Evolutionary conservation across 2,329 filamentous ascomycete genomes (phyloP).

Genomic region (Metarhizium anisopliae): DNA sequence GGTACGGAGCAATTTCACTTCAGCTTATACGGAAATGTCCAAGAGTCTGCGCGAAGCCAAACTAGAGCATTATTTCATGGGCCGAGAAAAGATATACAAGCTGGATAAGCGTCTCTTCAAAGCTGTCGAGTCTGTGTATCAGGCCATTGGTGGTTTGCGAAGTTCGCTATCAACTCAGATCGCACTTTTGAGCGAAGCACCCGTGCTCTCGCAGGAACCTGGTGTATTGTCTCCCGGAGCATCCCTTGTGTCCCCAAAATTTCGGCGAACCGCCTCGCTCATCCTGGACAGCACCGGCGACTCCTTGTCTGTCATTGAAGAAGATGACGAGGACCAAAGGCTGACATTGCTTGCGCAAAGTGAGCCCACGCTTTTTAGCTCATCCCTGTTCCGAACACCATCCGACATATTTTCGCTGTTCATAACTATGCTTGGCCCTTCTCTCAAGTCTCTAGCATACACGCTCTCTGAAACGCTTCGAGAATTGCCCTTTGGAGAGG

Average conservation of each 20-base stretch:
- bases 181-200: constrained; percentile 61
- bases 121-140: constrained; percentile 75
- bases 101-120: constrained; percentile 74
- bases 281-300: constrained; percentile 33
- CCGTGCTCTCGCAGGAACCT: constrained; percentile 8
- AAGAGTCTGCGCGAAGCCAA: constrained; percentile 79
- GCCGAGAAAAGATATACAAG: constrained; percentile 68
- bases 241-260: constrained; percentile 14
- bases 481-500: constrained; percentile 71
- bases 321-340: constrained; percentile 37
- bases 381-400: constrained; percentile 45
- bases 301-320: constrained; percentile 53
- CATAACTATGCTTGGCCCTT: constrained; percentile 79
- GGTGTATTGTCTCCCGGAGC: constrained; percentile 8
- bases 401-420: constrained; percentile 88
- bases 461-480: constrained; percentile 83
- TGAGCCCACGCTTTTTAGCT: constrained; percentile 18
- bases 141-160: constrained; percentile 81
- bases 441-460: constrained; percentile 91
- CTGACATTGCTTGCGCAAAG: constrained; percentile 15
- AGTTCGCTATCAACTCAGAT: constrained; percentile 90
- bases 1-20: constrained; percentile 54
- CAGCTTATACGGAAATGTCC: constrained; percentile 60
- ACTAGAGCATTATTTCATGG: constrained; percentile 76
- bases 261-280: constrained; percentile 19